Conservation (phyloP, 805 yeast genomes). For the Pichia gijzeniarum region DNA sequence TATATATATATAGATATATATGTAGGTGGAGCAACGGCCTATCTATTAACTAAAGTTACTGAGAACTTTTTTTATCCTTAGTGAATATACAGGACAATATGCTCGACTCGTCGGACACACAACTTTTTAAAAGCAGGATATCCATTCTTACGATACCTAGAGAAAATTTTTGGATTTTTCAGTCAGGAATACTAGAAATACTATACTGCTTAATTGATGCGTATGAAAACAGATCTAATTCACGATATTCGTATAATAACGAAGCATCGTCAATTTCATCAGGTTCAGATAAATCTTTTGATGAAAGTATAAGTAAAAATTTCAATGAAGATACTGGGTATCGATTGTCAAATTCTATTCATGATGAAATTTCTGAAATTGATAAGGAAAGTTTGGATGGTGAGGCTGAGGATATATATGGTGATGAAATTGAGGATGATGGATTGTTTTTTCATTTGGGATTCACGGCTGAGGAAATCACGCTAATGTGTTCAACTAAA, state of each 20-base stretch:
- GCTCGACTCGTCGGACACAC: constrained; percentile 9
- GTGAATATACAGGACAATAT: background rate
- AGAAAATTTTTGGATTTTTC: constrained; percentile 46
- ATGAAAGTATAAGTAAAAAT: background rate
- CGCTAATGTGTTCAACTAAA: constrained; percentile 45
- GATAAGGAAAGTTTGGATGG: background rate
- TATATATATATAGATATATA: no score
- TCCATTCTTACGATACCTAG: constrained; percentile 50
- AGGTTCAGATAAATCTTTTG: constrained; percentile 11
- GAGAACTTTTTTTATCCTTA: no score
- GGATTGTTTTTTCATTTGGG: constrained; percentile 53
- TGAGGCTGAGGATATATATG: constrained; percentile 1
- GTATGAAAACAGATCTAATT: constrained; percentile 16
- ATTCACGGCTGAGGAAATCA: constrained; percentile 56
- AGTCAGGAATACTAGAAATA: constrained; percentile 44
- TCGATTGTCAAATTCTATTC: constrained; percentile 7
- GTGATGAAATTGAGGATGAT: constrained; percentile 29
- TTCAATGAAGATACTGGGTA: background rate
- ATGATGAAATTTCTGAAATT: no score
- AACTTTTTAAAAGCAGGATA: constrained; percentile 21
- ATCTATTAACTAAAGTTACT: no score
- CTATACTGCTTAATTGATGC: constrained; percentile 33
- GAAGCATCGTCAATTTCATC: constrained; percentile 13
- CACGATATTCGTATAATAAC: constrained; percentile 6
- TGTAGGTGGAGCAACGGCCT: no score